These are phyloP conservation scores for Beauveria asiatica DNA, from an alignment of 2,329 filamentous ascomycete species.

Conservation along the genomic window DNA sequence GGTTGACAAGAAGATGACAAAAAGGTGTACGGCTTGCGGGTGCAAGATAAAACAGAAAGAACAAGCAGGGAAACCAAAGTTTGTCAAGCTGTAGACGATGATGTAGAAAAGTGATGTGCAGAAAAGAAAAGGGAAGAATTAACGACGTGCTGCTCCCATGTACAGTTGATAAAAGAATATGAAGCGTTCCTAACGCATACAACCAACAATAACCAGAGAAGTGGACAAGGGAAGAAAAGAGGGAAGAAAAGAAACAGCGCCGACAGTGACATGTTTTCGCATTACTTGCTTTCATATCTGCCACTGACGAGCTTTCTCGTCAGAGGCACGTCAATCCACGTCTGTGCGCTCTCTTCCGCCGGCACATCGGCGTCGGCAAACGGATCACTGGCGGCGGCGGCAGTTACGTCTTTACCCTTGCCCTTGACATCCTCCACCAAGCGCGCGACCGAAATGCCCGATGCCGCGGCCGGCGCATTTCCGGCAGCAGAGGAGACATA, in stretches of 20 bases:
- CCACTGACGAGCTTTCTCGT: slow-evolving; percentile 63
- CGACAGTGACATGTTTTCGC: neutral
- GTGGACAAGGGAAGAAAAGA: neutral
- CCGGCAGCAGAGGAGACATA: slow-evolving; percentile 30
- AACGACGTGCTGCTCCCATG: neutral
- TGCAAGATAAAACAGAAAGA: too few relatives aligned
- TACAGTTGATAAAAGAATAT: neutral
- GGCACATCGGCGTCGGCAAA: slow-evolving; percentile 49
- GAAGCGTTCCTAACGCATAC: neutral
- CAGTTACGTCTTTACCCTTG: slow-evolving; percentile 40
- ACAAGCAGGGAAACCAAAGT: too few relatives aligned
- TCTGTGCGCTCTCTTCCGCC: slow-evolving; percentile 18
- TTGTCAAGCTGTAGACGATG: neutral
- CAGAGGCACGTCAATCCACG: slow-evolving; percentile 60
- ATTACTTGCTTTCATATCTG: slow-evolving; percentile 55
- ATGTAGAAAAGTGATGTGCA: neutral
- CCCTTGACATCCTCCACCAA: slow-evolving; percentile 30
- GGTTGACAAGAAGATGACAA: too few relatives aligned
- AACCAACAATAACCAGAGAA: neutral
- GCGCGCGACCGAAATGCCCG: slow-evolving; percentile 58
- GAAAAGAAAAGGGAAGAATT: neutral
- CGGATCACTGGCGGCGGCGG: slow-evolving; percentile 40
- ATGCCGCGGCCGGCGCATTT: slow-evolving; percentile 26
- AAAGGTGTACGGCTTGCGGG: too few relatives aligned
- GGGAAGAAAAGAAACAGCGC: neutral